phyloP scores from a whole-genome alignment of 345 rosid genomes.

The Stellera chamaejasme region DNA sequence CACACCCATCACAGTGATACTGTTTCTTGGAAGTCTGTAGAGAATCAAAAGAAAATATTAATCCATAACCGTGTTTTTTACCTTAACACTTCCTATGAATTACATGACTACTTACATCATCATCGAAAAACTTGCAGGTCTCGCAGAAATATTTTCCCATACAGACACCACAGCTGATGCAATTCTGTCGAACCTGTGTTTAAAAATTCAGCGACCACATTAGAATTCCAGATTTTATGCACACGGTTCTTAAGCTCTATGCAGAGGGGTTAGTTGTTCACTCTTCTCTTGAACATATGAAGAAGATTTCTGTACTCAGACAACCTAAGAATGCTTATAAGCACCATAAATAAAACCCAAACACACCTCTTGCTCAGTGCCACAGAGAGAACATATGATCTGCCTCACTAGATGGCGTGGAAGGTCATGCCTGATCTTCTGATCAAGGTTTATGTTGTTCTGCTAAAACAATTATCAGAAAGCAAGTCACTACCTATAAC shows the following conservation, averaged over 20 bases:
- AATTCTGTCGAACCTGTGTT: slow-evolving; percentile 53
- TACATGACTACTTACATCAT: slow-evolving; percentile 53
- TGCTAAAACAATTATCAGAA: slow-evolving; percentile 20
- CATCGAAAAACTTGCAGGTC: slow-evolving; percentile 77
- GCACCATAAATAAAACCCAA: background rate
- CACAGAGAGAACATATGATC: slow-evolving; percentile 78
- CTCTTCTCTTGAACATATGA: background rate
- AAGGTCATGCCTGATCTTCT: slow-evolving; percentile 61
- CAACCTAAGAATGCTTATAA: too few relatives aligned
- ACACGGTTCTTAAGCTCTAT: background rate
- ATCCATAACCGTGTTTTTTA: background rate
- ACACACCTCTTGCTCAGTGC: slow-evolving; percentile 80
- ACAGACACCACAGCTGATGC: slow-evolving; percentile 73
- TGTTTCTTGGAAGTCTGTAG: slow-evolving; percentile 71
- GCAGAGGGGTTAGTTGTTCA: background rate
- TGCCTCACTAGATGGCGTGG: slow-evolving; percentile 65
- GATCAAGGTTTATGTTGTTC: slow-evolving; percentile 57
- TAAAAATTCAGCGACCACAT: slow-evolving; percentile 14
- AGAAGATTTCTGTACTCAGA: too few relatives aligned
- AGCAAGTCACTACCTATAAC: background rate
- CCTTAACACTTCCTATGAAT: too few relatives aligned
- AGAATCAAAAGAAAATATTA: slow-evolving; percentile 7
- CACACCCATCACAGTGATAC: slow-evolving; percentile 83
- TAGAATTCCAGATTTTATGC: background rate
- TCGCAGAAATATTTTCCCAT: slow-evolving; percentile 80